Evolutionary conservation across 257 asterid genomes (phyloP), one percentile per base, ranked within the genome.

Genomic region (Vinca minor): DNA sequence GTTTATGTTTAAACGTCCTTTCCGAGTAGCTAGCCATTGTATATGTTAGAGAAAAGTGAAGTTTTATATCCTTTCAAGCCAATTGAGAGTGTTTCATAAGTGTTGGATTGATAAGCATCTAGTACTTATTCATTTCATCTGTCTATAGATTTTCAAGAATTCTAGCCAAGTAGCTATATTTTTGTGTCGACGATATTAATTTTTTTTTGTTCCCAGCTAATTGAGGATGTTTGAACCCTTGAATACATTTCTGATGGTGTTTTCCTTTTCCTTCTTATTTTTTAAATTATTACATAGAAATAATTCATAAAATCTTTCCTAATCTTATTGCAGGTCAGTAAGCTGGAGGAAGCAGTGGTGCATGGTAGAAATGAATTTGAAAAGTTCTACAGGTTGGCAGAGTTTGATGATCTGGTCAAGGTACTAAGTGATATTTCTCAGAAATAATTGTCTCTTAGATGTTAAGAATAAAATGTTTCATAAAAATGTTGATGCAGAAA

Each of bases 301-400:
- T 47, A 28, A 59, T 45, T 44, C 20, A 32, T 59, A 48, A 58
- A n/a, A 26, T 32, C 13, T n/a, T 67, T 17, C 42, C 46, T 20
- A 13, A 28, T 28, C 25, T 35, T 14, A 64, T 23, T 69, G 68
- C 81, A 87, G 98, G 83, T 62, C 50, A 88, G 85, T 41, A 80
- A 76, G 74, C 80, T 84, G 46, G 88, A 81, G 71, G 96, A 92
- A 66, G 94, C 96, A 71, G 80, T 87, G 65, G 18, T 28, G 53
- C 81, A 84, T 50, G 97, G 91, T 61, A 77, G 94, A 79, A 73
- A 76, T 50, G 87, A 87, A 53, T 89, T 92, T 56, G 79, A 74
- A 58, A 89, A 85, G 81, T 84, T 89, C 77, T 76, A 80, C 69
- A 74, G 81, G 41, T 68, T 69, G 62, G 69, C 86, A 23, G 85